A percentile compares a stretch with the other conserved stretches of the same genome.
Conservation (phyloP, 345 rosid genomes). For the Salix caprea region DNA sequence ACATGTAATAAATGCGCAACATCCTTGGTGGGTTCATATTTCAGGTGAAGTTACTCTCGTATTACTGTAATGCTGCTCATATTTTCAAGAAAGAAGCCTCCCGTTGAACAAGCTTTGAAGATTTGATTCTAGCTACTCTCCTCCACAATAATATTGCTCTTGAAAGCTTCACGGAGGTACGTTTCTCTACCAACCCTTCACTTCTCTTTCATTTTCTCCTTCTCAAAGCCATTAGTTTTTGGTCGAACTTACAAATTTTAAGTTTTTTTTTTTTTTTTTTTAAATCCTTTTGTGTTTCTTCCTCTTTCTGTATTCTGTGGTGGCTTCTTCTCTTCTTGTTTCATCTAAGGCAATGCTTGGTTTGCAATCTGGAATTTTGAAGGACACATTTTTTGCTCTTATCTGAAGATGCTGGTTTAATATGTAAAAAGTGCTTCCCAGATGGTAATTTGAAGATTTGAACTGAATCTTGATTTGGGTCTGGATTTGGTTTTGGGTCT, state of each 20-base stretch:
- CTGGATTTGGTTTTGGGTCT: neutral
- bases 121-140: neutral
- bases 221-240: neutral
- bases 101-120: neutral
- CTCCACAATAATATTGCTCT: neutral
- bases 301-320: neutral
- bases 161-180: neutral
- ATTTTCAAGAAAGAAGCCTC: neutral
- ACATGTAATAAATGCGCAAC: neutral
- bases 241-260: neutral
- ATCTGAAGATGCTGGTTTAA: neutral
- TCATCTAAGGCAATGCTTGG: neutral
- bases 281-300: too few species aligned
- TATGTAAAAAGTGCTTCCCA: neutral
- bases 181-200: neutral
- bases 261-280: neutral
- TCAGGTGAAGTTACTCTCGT: neutral
- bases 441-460: neutral
- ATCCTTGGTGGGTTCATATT: neutral
- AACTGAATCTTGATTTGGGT: neutral
- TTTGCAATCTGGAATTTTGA: neutral
- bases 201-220: neutral
- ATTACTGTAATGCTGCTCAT: neutral
- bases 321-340: neutral
- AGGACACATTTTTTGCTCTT: neutral